A percentile compares a stretch with the other conserved stretches of the same genome.
Evolutionary conservation across 1,284 basidiomycete species (phyloP).

Genomic region (Microbotryum saponariae): DNA sequence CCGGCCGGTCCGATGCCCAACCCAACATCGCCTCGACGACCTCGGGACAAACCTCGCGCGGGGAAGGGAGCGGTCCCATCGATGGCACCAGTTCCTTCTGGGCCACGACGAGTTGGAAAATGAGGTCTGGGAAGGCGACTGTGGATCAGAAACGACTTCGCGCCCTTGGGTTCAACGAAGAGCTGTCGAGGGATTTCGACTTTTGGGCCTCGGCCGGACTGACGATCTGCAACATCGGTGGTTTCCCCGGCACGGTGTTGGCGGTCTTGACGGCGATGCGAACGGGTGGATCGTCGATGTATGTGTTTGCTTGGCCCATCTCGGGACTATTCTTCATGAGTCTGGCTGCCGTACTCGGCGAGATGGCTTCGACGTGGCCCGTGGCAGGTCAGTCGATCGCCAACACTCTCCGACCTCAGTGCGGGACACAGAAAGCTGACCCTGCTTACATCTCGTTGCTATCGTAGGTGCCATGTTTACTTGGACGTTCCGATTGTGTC

Average conservation of each 20-base stretch:
- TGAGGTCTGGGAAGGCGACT: conserved; percentile 5
- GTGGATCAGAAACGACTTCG: conserved; percentile 22
- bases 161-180: conserved; percentile 27
- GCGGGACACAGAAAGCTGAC: not conserved
- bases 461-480: conserved; percentile 33
- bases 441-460: not conserved
- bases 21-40: too few relatives aligned
- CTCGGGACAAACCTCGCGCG: too few relatives aligned
- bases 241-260: conserved; percentile 29
- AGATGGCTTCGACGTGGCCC: conserved; percentile 34
- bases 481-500: conserved; percentile 35
- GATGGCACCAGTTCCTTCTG: not conserved
- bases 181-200: conserved; percentile 26
- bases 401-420: not conserved
- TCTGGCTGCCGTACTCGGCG: conserved; percentile 34
- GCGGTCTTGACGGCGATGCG: conserved; percentile 33
- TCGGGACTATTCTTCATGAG: conserved; percentile 35
- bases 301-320: conserved; percentile 35
- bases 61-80: too few relatives aligned
- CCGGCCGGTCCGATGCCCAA: too few relatives aligned
- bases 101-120: conserved; percentile 22
- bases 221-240: conserved; percentile 29
- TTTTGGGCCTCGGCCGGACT: conserved; percentile 27
- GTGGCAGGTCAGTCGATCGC: conserved; percentile 31
- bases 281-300: conserved; percentile 35